Conservation (phyloP, 345 rosid genomes). For the Moricandia arvensis region DNA sequence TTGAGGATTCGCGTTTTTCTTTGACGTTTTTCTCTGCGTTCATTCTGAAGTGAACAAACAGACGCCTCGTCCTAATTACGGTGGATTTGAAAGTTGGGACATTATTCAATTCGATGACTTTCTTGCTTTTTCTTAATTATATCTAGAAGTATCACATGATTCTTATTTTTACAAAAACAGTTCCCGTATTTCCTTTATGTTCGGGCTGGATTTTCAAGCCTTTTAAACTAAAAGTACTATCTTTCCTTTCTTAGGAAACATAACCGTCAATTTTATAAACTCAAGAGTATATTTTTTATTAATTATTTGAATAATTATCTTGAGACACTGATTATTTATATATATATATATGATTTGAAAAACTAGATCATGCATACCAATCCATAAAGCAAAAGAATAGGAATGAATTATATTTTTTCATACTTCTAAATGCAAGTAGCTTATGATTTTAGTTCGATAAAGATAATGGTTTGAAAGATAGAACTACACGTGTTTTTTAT, state of each 20-base stretch:
- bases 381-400: not conserved
- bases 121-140: slow-evolving; percentile 1
- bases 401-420: not conserved
- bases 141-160: not conserved
- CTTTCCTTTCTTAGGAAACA: too few species aligned
- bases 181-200: not conserved
- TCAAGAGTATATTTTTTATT: not conserved
- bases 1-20: slow-evolving; percentile 3
- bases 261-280: not conserved
- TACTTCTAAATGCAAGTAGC: not conserved
- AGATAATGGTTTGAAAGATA: not conserved
- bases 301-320: not conserved
- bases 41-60: too few species aligned
- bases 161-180: not conserved
- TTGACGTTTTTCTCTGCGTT: not conserved
- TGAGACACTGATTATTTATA: not conserved
- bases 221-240: not conserved
- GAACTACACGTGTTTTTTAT: not conserved
- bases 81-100: slow-evolving; percentile 15
- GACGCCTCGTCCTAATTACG: slow-evolving; percentile 7
- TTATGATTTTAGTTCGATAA: not conserved
- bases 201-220: not conserved
- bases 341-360: not conserved
- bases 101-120: slow-evolving; percentile 6
- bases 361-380: not conserved